Percentiles rank a stretch among this genome's conserved stretches.
Conservation (phyloP, 345 rosid species). For the Streptanthus diversifolius region DNA sequence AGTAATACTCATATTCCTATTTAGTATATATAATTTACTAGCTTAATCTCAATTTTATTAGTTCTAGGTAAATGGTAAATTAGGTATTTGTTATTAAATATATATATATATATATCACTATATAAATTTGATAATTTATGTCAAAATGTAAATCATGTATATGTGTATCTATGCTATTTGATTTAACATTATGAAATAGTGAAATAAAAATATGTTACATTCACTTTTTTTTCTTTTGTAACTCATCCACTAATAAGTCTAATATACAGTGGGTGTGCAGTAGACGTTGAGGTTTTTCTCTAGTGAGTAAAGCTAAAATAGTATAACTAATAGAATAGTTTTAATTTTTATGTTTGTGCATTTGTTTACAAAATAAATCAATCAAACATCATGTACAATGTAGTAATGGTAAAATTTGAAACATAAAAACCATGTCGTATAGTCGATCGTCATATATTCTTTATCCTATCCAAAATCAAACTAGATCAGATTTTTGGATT, state of each 20-base stretch:
- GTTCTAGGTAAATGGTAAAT: background rate
- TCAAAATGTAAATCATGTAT: background rate
- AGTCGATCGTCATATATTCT: background rate
- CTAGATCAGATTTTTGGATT: background rate
- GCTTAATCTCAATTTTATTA: background rate
- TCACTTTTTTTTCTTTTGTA: background rate
- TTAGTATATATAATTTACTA: background rate
- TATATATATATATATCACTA: background rate
- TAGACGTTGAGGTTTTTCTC: background rate
- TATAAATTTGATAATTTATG: background rate
- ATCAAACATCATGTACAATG: background rate
- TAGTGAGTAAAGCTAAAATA: background rate
- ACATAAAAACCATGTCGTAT: no score
- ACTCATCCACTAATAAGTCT: background rate
- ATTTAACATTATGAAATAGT: background rate
- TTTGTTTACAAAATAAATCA: background rate
- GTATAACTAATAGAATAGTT: background rate
- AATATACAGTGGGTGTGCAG: background rate
- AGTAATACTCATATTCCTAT: background rate
- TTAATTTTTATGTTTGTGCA: background rate
- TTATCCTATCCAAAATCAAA: background rate
- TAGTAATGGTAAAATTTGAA: background rate
- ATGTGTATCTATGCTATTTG: background rate
- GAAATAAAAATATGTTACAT: no score
- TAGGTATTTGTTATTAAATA: background rate